Percentiles rank a stretch among this genome's conserved stretches.
These are phyloP conservation scores for Orbilia blumenaviensis DNA, from an alignment of 2,329 filamentous ascomycete species.

Conservation along the genomic window DNA sequence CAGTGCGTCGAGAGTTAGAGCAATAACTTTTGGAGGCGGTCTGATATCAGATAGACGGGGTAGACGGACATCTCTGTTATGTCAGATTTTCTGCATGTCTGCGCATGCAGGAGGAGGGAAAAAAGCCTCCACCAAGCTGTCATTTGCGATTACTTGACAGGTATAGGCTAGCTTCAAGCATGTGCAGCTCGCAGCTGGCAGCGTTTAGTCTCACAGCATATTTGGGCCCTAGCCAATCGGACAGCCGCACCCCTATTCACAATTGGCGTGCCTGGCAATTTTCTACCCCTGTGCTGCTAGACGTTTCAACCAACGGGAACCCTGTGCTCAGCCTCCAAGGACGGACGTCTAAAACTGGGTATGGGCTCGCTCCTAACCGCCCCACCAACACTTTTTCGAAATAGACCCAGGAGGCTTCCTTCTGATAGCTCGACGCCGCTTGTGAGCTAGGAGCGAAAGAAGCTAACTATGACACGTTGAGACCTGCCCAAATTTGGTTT, in stretches of 20 bases:
- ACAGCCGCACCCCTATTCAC: slow-evolving; percentile 13
- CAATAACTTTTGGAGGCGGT: too few relatives aligned
- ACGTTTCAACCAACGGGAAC: slow-evolving; percentile 46
- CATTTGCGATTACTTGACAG: slow-evolving; percentile 42
- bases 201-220: slow-evolving; percentile 50
- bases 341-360: slow-evolving; percentile 43
- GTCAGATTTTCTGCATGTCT: background rate
- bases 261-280: slow-evolving; percentile 23
- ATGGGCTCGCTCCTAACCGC: slow-evolving; percentile 31
- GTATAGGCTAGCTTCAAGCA: slow-evolving; percentile 1
- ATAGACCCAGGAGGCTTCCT: background rate
- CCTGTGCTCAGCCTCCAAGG: slow-evolving; percentile 28
- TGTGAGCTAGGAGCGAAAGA: background rate
- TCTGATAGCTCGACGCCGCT: slow-evolving; percentile 9
- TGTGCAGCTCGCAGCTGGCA: slow-evolving; percentile 21
- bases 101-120: slow-evolving; percentile 21
- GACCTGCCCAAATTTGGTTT: slow-evolving; percentile 45
- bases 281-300: slow-evolving; percentile 34
- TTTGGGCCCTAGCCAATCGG: slow-evolving; percentile 27
- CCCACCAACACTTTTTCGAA: slow-evolving; percentile 45
- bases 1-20: background rate
- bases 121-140: slow-evolving; percentile 5
- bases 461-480: slow-evolving; percentile 23
- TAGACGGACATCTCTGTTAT: slow-evolving; percentile 7
- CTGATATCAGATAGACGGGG: background rate